A percentile compares a stretch with the other conserved stretches of the same genome.
Conservation (phyloP, 148 eudicot species). For the Drosera capensis region DNA sequence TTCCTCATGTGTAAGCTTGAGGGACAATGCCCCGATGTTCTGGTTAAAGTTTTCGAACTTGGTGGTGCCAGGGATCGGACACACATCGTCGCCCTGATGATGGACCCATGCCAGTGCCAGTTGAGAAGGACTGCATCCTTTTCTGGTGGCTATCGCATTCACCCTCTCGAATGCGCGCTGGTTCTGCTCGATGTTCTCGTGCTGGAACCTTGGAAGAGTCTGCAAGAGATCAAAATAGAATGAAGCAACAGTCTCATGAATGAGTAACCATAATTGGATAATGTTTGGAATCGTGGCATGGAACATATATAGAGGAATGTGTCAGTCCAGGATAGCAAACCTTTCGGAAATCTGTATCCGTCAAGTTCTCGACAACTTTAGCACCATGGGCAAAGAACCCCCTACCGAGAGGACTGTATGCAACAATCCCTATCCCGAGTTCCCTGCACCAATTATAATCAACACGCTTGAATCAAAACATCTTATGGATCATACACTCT, state of each 20-base stretch:
- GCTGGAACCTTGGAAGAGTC: constrained; percentile 8
- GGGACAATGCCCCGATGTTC: constrained; percentile 8
- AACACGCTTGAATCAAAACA: neutral
- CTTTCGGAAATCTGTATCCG: constrained; percentile 5
- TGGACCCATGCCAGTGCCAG: constrained; percentile 15
- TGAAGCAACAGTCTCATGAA: neutral
- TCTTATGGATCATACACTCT: too few relatives aligned
- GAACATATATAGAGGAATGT: neutral
- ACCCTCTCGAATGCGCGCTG: constrained; percentile 7
- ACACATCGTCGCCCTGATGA: constrained; percentile 10
- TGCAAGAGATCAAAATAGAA: neutral
- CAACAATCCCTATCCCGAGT: constrained; percentile 13
- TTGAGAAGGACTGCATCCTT: constrained; percentile 16
- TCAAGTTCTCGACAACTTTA: constrained; percentile 5
- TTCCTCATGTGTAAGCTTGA: constrained; percentile 6
- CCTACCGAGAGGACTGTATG: constrained; percentile 6
- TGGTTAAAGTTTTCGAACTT: constrained; percentile 10
- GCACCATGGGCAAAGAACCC: constrained; percentile 11
- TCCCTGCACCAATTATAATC: neutral
- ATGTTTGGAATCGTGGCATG: neutral
- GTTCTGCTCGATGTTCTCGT: constrained; percentile 11
- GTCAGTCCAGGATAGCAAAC: constrained; percentile 2
- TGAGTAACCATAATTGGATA: neutral
- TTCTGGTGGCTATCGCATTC: constrained; percentile 6
- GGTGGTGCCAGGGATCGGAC: constrained; percentile 13